Base-by-base conservation (phyloP, 257 asterid species). In the Solanum infundibuliforme region DNA sequence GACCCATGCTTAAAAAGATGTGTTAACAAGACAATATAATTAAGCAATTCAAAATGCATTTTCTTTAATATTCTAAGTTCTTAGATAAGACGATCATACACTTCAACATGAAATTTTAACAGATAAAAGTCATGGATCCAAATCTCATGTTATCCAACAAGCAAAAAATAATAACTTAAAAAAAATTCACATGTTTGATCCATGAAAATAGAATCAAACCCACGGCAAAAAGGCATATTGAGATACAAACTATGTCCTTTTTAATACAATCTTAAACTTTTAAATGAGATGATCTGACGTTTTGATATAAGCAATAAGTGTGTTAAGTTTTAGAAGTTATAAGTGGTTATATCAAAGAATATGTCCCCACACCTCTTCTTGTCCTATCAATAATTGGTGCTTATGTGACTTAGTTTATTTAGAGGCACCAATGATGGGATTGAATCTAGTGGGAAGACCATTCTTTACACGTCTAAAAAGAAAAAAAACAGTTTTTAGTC, bases 301-400 rank as follows among this genome's bases (percentile, higher is more conserved):
- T 66, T 66, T 0, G 0, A 27, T n/a, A 52, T 52, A 52, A 52
- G 0, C 62, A 18, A 18, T 52, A 27, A 43, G 84, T 79, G 39
- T 27, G 29, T 25, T 14, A 41, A 84, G 39, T 83, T 86, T 25
- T 77, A 69, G 88, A 55, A 83, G 52, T 87, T 83, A 86, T 14
- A 46, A 87, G 87, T 90, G 92, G 92, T 90, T 83, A 87, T 87
- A 41, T n/a, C 87, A 75, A 89, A 90, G 86, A 82, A 60, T 90
- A 35, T 89, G 87, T 87, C 74, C 62, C 76, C 82, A 89, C 89
- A 88, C 58, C 83, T 89, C 91, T 79, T 89, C 91, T 73, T 89
- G 92, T 87, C 87, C 90, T 91, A 87, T 92, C 95, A 94, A 94
- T 94, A 90, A 94, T 94, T 94, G 95, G 90, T n/a, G 89, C 83